phyloP scores from a whole-genome alignment of 257 asterid species.

The Salvia hispanica region DNA sequence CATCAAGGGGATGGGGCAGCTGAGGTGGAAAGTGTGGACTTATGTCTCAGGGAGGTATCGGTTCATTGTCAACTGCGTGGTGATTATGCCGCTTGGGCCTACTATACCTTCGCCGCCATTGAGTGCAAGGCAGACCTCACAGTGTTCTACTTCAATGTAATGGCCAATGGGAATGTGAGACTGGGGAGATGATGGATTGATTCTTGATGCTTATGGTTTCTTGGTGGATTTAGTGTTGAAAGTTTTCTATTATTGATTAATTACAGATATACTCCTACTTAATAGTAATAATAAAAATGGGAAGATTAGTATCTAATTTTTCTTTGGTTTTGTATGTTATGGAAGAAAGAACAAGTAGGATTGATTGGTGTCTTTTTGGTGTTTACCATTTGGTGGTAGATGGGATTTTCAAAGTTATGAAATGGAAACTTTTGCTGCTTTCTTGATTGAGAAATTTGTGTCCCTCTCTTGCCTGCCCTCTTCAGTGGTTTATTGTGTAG shows the following conservation, averaged over 20 bases:
- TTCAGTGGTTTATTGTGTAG: conserved; percentile 19
- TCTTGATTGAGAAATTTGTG: conserved; percentile 30
- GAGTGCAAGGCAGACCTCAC: conserved; percentile 58
- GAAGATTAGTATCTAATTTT: no score
- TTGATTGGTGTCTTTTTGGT: conserved; percentile 19
- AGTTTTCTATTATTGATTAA: background rate
- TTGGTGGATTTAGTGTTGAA: background rate
- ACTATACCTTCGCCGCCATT: conserved; percentile 62
- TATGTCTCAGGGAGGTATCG: conserved; percentile 92
- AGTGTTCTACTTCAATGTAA: conserved; percentile 73
- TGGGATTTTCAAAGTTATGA: conserved; percentile 26
- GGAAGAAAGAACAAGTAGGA: conserved; percentile 8
- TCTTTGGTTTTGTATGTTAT: conserved; percentile 6
- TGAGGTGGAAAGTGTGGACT: conserved; percentile 87
- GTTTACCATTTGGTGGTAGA: background rate
- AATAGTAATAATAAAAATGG: no score
- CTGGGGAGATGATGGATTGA: no score
- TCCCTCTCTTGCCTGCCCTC: background rate
- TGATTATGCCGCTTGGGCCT: conserved; percentile 64
- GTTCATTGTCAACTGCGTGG: conserved; percentile 64
- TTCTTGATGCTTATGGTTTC: background rate
- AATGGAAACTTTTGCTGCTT: conserved; percentile 30
- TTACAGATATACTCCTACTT: background rate
- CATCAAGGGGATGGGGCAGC: conserved; percentile 62
- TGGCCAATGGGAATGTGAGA: no score